These are phyloP conservation scores for Geotrichum siamense DNA, from an alignment of 1,139 yeast genomes.

Conservation along the genomic window DNA sequence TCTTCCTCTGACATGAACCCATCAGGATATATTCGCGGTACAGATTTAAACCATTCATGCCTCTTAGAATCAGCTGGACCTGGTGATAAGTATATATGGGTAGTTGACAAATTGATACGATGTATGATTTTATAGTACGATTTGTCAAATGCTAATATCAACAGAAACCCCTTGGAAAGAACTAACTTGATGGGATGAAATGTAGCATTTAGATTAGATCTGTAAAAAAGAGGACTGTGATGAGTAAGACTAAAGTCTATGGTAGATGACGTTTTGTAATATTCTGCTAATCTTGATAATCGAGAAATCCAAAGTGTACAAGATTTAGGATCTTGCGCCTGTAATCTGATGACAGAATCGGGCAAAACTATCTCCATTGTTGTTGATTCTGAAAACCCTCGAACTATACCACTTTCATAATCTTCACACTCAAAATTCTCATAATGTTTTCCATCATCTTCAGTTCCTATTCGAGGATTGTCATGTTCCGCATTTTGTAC, in stretches of 20 bases:
- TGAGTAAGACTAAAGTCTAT: not conserved
- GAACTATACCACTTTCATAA: not conserved
- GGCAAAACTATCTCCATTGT: constrained; percentile 47
- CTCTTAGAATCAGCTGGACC: not conserved
- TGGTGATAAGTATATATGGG: not conserved
- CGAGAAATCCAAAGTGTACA: constrained; percentile 62
- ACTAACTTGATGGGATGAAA: constrained; percentile 39
- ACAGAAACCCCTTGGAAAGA: not conserved
- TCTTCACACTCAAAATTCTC: not conserved
- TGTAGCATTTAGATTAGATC: constrained; percentile 30
- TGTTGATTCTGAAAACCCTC: constrained; percentile 24
- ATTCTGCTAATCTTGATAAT: constrained; percentile 41
- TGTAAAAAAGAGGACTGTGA: not conserved
- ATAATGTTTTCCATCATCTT: not conserved
- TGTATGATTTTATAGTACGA: not conserved
- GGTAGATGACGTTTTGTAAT: constrained; percentile 45
- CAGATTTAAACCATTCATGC: not conserved
- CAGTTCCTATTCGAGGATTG: not conserved
- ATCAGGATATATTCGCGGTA: constrained; percentile 66
- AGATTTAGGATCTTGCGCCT: constrained; percentile 46
- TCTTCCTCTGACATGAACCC: constrained; percentile 83
- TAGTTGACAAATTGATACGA: not conserved
- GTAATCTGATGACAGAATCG: constrained; percentile 43
- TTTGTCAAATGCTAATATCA: not conserved
- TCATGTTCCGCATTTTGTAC: constrained; percentile 25